Percentiles rank a stretch among this genome's conserved stretches.
These are phyloP conservation scores for Fusarium sp. DNA, from an alignment of 2,329 filamentous ascomycete genomes.

Conservation along the genomic window DNA sequence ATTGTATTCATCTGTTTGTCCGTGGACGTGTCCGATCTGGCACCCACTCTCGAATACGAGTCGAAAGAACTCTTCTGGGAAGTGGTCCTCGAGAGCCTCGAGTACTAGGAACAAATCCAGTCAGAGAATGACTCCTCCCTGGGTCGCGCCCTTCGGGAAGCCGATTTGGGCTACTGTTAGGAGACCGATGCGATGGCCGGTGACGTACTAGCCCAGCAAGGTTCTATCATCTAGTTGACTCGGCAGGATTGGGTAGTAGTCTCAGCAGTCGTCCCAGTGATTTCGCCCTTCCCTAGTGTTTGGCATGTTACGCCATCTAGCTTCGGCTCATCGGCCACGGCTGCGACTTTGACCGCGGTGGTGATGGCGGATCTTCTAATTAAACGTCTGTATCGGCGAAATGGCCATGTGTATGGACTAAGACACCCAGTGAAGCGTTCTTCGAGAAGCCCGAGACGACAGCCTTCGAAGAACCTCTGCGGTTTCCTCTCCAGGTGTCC, in stretches of 20 bases:
- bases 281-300: neutral
- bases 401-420: too few species aligned
- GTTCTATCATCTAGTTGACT: neutral
- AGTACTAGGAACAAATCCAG: too few species aligned
- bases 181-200: neutral
- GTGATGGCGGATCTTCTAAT: too few species aligned
- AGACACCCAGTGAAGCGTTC: too few species aligned
- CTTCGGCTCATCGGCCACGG: neutral
- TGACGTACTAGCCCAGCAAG: neutral
- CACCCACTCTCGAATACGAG: neutral
- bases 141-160: neutral
- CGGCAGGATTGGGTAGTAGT: neutral
- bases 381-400: too few species aligned
- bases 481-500: too few species aligned
- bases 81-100: neutral
- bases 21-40: neutral
- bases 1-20: too few species aligned
- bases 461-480: too few species aligned
- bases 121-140: neutral
- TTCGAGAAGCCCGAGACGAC: too few species aligned
- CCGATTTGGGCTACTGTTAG: neutral
- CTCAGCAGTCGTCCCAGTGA: neutral
- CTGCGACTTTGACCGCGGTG: too few species aligned
- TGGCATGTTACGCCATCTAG: neutral
- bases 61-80: neutral